phyloP scores from a whole-genome alignment of 164 flowering plant genomes.

The Pachysandra terminalis region DNA sequence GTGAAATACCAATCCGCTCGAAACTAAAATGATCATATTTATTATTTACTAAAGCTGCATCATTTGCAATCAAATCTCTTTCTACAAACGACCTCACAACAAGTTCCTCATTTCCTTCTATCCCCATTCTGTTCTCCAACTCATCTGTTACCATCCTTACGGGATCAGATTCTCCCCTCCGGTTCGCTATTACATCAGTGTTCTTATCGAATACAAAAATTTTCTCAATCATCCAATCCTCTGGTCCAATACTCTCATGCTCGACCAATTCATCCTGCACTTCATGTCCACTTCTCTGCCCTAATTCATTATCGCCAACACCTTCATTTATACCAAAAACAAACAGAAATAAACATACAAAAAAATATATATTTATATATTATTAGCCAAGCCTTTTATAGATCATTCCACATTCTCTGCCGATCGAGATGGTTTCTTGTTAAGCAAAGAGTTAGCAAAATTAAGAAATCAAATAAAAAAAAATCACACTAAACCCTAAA shows the following conservation, averaged over 20 bases:
- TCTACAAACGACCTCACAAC: not conserved
- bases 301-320: conserved; percentile 3
- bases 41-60: conserved; percentile 6
- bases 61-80: conserved; percentile 7
- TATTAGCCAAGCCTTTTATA: too few species aligned
- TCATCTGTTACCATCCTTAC: conserved; percentile 13
- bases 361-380: too few species aligned
- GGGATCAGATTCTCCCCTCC: conserved; percentile 1
- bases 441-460: not conserved
- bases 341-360: not conserved
- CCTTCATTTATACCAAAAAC: conserved; percentile 9
- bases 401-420: too few species aligned
- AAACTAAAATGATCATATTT: not conserved
- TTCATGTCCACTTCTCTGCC: conserved; percentile 10
- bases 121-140: conserved; percentile 13
- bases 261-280: conserved; percentile 6
- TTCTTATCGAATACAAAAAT: conserved; percentile 4
- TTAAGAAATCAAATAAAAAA: too few species aligned
- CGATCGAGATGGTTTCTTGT: too few species aligned
- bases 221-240: conserved; percentile 15
- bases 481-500: not conserved
- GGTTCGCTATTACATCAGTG: conserved; percentile 6
- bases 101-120: conserved; percentile 16
- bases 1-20: not conserved
- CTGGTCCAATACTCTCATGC: conserved; percentile 4